Conservation (phyloP, 768 basidiomycete species). For the Mycena filopes region DNA sequence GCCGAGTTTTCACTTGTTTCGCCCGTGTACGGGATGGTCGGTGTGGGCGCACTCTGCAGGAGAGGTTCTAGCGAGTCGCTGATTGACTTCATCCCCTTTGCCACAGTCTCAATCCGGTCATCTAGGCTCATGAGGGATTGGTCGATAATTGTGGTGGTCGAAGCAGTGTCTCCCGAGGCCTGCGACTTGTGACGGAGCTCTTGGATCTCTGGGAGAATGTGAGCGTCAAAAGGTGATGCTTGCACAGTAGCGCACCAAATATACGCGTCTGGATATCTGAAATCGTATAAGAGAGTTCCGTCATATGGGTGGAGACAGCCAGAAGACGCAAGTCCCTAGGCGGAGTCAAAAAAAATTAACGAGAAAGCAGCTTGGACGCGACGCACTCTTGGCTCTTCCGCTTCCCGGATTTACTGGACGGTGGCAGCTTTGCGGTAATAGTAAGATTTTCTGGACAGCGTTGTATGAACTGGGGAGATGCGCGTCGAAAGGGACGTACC, state of each 20-base stretch:
- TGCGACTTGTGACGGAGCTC: constrained; percentile 91
- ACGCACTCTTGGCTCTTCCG: constrained; percentile 78
- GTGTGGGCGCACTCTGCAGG: constrained; percentile 58
- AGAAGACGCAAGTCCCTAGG: constrained; percentile 78
- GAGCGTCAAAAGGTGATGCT: constrained; percentile 17
- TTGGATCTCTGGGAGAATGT: constrained; percentile 76
- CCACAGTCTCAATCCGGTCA: constrained; percentile 79
- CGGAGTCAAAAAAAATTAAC: constrained; percentile 34
- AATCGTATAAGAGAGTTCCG: constrained; percentile 86
- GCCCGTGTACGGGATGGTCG: constrained; percentile 53
- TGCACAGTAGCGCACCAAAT: constrained; percentile 66
- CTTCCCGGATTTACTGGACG: constrained; percentile 59
- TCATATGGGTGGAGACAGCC: constrained; percentile 86
- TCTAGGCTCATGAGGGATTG: constrained; percentile 83
- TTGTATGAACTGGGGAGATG: constrained; percentile 27
- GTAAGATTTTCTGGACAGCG: constrained; percentile 72
- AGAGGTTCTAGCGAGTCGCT: constrained; percentile 74
- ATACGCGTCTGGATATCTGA: constrained; percentile 93
- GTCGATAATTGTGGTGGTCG: constrained; percentile 79
- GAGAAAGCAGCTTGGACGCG: constrained; percentile 32
- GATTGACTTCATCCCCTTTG: constrained; percentile 76
- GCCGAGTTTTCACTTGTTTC: constrained; percentile 54
- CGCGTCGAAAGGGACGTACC: constrained; percentile 52
- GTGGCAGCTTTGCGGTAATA: constrained; percentile 65
- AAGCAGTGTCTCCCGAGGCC: constrained; percentile 63